These are phyloP conservation scores for Beauveria brongniartii DNA, from an alignment of 2,329 filamentous ascomycete genomes.

Conservation along the genomic window DNA sequence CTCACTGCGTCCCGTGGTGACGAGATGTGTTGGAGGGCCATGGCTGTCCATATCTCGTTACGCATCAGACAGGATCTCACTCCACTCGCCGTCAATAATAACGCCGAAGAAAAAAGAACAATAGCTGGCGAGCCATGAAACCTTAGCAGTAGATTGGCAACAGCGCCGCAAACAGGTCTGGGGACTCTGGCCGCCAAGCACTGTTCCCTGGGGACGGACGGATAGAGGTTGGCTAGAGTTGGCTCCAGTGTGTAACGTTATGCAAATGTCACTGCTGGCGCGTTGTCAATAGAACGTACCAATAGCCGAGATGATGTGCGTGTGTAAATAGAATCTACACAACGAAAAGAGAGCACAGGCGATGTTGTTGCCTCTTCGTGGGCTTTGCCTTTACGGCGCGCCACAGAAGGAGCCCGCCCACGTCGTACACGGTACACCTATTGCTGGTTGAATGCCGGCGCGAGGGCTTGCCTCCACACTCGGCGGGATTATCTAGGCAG, in stretches of 20 bases:
- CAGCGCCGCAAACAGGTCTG: background rate
- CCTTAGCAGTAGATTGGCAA: background rate
- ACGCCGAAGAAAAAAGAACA: background rate
- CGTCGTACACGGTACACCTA: no score
- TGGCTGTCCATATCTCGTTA: background rate
- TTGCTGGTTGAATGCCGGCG: background rate
- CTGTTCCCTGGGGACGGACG: background rate
- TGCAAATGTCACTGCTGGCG: no score
- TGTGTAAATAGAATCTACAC: no score
- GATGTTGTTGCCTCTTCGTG: no score
- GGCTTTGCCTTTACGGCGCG: no score
- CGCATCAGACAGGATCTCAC: background rate
- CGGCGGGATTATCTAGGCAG: background rate
- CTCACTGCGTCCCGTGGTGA: background rate
- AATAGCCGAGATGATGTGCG: no score
- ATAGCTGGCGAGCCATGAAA: background rate
- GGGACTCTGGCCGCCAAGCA: background rate
- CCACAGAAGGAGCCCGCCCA: no score
- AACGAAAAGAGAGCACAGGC: no score
- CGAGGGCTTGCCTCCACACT: no score
- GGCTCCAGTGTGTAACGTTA: background rate
- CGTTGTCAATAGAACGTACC: no score
- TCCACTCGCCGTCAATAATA: background rate
- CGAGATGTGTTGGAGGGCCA: background rate
- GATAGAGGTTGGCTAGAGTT: background rate